These are phyloP conservation scores for Fusarium armeniacum DNA, from an alignment of 2,329 filamentous ascomycete species.

Conservation along the genomic window DNA sequence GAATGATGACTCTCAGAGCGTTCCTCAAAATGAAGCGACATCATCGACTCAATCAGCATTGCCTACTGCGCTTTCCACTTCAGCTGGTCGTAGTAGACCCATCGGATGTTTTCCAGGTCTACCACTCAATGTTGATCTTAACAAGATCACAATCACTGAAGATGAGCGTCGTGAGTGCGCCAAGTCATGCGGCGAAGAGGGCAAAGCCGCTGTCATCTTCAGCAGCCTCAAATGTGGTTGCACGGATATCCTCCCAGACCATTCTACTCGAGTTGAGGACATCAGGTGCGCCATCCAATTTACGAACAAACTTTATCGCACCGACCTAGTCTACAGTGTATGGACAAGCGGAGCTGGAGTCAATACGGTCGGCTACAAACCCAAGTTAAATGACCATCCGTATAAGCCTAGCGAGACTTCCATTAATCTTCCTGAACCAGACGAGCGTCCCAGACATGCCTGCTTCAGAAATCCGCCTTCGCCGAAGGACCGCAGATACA, in stretches of 20 bases:
- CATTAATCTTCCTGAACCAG: rapidly evolving
- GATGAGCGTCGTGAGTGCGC: not conserved
- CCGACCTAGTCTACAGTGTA: not conserved
- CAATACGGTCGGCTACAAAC: not conserved
- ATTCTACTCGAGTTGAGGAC: not conserved
- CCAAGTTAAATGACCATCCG: rapidly evolving
- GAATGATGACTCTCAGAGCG: not conserved
- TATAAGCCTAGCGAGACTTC: not conserved
- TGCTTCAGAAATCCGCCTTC: not conserved
- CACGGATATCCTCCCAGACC: not conserved
- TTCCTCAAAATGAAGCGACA: not conserved
- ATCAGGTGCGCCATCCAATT: not conserved
- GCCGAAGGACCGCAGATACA: no score
- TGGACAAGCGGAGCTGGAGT: not conserved
- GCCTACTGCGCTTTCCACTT: not conserved
- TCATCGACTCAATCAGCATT: not conserved
- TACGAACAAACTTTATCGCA: not conserved
- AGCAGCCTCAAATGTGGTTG: not conserved
- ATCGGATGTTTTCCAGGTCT: not conserved
- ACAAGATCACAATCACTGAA: not conserved
- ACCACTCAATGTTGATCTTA: not conserved
- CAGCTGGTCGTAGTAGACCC: not conserved
- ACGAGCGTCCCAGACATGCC: not conserved
- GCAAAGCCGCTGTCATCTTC: slow-evolving; percentile 3
- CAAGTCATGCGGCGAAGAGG: not conserved